phyloP scores from a whole-genome alignment of 1,284 basidiomycete species.

The Trametes versicolor region DNA sequence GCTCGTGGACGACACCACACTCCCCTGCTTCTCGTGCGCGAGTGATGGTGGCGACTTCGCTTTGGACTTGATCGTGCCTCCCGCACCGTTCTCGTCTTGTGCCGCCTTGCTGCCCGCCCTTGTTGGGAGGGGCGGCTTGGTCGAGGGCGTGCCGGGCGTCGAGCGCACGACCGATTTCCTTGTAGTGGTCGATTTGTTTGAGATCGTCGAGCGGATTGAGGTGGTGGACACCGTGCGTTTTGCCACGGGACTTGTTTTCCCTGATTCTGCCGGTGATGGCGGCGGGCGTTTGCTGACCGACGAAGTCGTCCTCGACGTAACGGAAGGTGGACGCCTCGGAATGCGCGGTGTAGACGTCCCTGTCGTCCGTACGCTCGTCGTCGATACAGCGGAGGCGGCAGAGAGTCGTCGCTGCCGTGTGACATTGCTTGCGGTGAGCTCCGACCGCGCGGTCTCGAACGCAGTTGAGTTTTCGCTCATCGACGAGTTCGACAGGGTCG shows the following conservation, averaged over 20 bases:
- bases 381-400: constrained; percentile 52
- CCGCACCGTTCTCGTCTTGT: constrained; percentile 14
- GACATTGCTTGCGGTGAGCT: constrained; percentile 48
- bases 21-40: constrained; percentile 45
- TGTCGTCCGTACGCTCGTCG: constrained; percentile 48
- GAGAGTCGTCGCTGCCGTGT: constrained; percentile 54
- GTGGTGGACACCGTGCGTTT: constrained; percentile 43
- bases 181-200: constrained; percentile 45
- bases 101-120: constrained; percentile 27
- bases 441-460: constrained; percentile 66
- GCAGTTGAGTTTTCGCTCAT: constrained; percentile 60
- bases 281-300: constrained; percentile 36
- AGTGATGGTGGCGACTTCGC: constrained; percentile 35
- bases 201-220: constrained; percentile 46
- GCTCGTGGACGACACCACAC: constrained; percentile 42
- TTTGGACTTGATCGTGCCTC: constrained; percentile 41
- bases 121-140: constrained; percentile 22
- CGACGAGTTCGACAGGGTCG: constrained; percentile 51
- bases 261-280: constrained; percentile 35
- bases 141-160: constrained; percentile 21
- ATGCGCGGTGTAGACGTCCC: constrained; percentile 39
- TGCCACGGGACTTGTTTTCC: constrained; percentile 36
- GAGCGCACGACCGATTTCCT: constrained; percentile 38
- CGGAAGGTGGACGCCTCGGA: constrained; percentile 38
- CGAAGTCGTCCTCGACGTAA: constrained; percentile 39